phyloP scores from a whole-genome alignment of 768 basidiomycete species.

The Phallus indusiatus region DNA sequence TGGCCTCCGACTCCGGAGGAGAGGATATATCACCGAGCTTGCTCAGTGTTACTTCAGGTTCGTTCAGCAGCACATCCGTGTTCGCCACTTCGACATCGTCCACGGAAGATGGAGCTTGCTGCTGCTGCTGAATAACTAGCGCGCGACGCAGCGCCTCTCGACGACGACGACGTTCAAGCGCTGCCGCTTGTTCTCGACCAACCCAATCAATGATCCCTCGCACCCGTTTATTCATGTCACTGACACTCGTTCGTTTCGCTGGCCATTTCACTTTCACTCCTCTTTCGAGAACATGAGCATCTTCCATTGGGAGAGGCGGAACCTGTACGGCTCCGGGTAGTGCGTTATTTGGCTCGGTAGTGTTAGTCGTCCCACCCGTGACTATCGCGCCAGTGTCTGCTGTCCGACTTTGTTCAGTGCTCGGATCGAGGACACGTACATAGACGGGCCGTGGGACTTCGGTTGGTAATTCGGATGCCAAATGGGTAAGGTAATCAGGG shows the following conservation, averaged over 20 bases:
- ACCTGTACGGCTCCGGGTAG: neutral
- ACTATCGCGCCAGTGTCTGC: constrained; percentile 25
- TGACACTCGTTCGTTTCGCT: constrained; percentile 88
- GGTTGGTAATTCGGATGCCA: constrained; percentile 74
- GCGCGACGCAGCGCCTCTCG: constrained; percentile 57
- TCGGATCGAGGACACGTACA: constrained; percentile 33
- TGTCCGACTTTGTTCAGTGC: constrained; percentile 19
- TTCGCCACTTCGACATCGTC: neutral
- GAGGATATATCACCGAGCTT: constrained; percentile 2
- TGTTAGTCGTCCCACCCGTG: neutral
- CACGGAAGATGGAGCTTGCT: neutral
- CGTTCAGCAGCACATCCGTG: neutral
- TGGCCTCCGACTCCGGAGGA: constrained; percentile 17
- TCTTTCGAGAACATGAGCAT: constrained; percentile 48
- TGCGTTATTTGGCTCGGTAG: constrained; percentile 4
- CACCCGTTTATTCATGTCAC: constrained; percentile 95
- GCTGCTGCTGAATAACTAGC: constrained; percentile 19
- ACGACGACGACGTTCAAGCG: constrained; percentile 59
- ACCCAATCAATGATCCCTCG: constrained; percentile 88
- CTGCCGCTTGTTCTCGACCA: constrained; percentile 75
- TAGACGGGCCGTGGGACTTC: constrained; percentile 66
- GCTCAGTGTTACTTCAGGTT: neutral
- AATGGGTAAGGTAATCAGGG: constrained; percentile 87
- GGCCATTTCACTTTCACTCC: constrained; percentile 92
- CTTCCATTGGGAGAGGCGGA: neutral